Conservation (phyloP, 768 basidiomycete species). For the Psilocybe cubensis region DNA sequence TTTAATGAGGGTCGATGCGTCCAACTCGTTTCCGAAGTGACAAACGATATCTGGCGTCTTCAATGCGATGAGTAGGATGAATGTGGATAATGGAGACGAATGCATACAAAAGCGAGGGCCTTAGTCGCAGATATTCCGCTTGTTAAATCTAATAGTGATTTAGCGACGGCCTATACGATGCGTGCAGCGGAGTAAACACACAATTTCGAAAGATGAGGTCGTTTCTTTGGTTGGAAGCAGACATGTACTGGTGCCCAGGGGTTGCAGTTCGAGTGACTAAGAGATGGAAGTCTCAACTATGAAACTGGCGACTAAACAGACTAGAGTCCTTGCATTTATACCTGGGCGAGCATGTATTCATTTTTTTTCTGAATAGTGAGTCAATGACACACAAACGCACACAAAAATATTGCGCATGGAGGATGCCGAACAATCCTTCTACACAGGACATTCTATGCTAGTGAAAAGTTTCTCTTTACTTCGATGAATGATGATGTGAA, state of each 20-base stretch:
- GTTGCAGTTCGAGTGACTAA: background rate
- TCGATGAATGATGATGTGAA: no score
- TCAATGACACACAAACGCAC: no score
- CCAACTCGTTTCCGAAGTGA: background rate
- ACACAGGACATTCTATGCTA: no score
- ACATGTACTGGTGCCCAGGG: background rate
- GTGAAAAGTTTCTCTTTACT: no score
- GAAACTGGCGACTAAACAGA: background rate
- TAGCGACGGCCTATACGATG: background rate
- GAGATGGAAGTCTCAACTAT: background rate
- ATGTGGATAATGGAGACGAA: no score
- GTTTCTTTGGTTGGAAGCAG: background rate
- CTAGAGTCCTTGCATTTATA: background rate
- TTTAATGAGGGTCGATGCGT: background rate
- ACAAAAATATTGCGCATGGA: no score
- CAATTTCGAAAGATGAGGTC: constrained; percentile 3
- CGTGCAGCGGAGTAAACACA: background rate
- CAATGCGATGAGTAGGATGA: no score
- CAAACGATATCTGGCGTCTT: background rate
- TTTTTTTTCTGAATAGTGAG: no score
- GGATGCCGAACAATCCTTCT: no score
- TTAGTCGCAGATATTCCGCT: background rate
- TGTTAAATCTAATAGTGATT: background rate
- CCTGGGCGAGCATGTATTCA: no score
- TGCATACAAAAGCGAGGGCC: background rate